These are phyloP conservation scores for Westerdykella sp. DNA, from an alignment of 2,329 filamentous ascomycete species.

Conservation along the genomic window DNA sequence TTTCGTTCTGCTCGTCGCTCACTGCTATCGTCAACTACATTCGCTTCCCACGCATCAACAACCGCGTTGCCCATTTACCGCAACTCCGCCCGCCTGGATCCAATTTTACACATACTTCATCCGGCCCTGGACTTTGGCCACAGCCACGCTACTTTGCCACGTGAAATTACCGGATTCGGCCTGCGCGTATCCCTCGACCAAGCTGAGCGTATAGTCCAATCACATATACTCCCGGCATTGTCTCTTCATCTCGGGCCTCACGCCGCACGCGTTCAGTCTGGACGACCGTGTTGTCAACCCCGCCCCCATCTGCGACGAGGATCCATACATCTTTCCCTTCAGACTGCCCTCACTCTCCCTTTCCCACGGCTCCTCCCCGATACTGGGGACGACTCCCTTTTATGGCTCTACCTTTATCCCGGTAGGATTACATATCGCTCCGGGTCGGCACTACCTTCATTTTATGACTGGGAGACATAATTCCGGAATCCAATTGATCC, in stretches of 20 bases:
- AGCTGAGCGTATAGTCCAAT: conserved; percentile 14
- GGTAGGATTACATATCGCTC: conserved; percentile 2
- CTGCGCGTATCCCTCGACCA: conserved; percentile 17
- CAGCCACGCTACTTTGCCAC: neutral
- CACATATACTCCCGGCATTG: conserved; percentile 19
- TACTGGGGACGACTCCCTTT: conserved; percentile 4
- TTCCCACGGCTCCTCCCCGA: neutral
- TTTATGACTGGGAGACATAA: conserved; percentile 4
- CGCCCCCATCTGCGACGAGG: conserved; percentile 23
- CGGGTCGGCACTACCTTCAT: conserved; percentile 4
- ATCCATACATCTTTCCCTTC: conserved; percentile 11
- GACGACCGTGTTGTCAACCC: conserved; percentile 16
- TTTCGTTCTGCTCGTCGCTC: conserved; percentile 18
- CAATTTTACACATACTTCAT: neutral
- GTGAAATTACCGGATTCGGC: conserved; percentile 17
- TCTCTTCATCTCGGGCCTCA: conserved; percentile 25
- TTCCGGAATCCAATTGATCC: conserved; percentile 5
- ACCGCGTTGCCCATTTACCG: neutral
- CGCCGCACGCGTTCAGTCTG: conserved; percentile 30
- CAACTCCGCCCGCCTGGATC: neutral
- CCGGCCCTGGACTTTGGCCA: no score
- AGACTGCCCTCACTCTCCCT: neutral
- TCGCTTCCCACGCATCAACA: conserved; percentile 11
- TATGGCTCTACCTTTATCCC: conserved; percentile 5
- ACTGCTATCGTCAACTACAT: conserved; percentile 14